phyloP scores from a whole-genome alignment of 495 filamentous ascomycete species.

The Penicillium desertorum region DNA sequence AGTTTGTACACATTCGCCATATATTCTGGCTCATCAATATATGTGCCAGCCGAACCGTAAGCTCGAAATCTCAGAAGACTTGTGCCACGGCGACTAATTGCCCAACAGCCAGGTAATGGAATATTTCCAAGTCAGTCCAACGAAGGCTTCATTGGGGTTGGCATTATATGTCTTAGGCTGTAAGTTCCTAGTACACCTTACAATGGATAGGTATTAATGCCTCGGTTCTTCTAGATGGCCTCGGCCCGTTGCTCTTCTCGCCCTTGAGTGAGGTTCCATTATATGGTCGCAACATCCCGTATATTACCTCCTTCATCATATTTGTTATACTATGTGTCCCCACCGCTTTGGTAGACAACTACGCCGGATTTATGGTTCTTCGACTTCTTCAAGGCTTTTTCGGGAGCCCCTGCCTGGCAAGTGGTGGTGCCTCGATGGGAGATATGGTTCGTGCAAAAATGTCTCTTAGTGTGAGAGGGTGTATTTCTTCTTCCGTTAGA shows the following conservation, averaged over 20 bases:
- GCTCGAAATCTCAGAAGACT: background rate
- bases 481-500: too few relatives aligned
- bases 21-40: background rate
- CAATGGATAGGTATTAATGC: background rate
- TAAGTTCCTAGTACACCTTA: constrained; percentile 12
- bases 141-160: constrained; percentile 32
- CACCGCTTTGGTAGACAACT: constrained; percentile 39
- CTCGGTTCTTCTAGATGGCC: background rate
- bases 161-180: constrained; percentile 50
- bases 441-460: constrained; percentile 40
- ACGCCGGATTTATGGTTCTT: constrained; percentile 42
- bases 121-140: background rate
- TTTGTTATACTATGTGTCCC: constrained; percentile 46
- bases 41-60: background rate
- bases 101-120: background rate
- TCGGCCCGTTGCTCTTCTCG: constrained; percentile 39
- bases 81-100: background rate
- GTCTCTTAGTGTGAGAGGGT: too few relatives aligned
- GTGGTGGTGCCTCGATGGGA: constrained; percentile 50
- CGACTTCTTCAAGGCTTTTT: constrained; percentile 53
- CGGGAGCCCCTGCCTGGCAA: constrained; percentile 46
- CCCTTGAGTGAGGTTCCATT: constrained; percentile 47
- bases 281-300: constrained; percentile 47
- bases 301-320: constrained; percentile 44
- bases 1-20: background rate